Evolutionary conservation across 192 early-diverging fungal genomes (phyloP), one percentile per base, ranked within the genome.

Genomic region (Coemansia javaensis): DNA sequence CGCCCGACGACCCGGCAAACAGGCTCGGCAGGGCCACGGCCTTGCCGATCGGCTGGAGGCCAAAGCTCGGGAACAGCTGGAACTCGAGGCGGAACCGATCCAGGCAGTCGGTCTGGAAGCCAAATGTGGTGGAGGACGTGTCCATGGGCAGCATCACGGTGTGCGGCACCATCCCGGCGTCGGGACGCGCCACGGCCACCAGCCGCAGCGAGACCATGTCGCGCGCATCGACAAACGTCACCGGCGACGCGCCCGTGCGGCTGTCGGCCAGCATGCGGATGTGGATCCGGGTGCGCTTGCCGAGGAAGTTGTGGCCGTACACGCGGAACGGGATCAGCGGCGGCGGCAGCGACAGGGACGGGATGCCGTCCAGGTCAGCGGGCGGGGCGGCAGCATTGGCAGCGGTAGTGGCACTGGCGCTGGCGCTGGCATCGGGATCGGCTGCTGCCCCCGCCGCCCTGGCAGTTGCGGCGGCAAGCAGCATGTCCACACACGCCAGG

Each of bases 261-360:
- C 47, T 84, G 62, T 25, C 81, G 70, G 48, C 84, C 47, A 24
- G 80, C 79, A 40, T 73, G 22, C 63, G 58, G 40, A 99, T 69
- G 58, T 93, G 89, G 27, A 99, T 74, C 50, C 91, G 86, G 37
- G 79, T 85, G 47, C 90, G 90, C 55, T 89, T 86, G 50, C 94
- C 91, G 21, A 99, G 66, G 60, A 92, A 99, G 47, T 90, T 93
- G 78, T 99, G 97, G 5, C 97, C 97, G 61, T 99, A 99, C 38
- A 94, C 93, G 16, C 94, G 79, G 79, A 99, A 90, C 4, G 97
- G 97, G 46, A 99, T 91, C 25, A 99, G 92, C 9, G 97, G 97
- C 14, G 97, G 97, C 8, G 97, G 97, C 23, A 99, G 57, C 7
- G 88, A 90, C 7, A 99, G 78, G 9, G 92, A 90, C 8, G 97